Evolutionary conservation across 2,329 filamentous ascomycete species (phyloP).

Genomic region (Claviceps humidiphila): DNA sequence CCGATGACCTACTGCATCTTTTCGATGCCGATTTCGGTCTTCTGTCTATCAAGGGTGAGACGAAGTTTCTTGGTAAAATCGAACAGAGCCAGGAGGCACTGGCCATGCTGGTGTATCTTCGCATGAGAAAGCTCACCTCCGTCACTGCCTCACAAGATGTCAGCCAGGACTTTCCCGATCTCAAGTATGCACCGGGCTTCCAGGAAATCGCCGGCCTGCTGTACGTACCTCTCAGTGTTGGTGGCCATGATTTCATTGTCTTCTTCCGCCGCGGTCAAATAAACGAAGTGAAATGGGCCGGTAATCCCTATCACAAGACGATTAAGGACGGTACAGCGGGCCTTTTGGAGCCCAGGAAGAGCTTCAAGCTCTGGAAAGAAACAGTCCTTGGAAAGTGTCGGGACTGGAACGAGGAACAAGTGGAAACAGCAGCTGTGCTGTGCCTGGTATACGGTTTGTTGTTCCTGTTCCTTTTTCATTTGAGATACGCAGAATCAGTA

Average conservation of each 20-base stretch:
- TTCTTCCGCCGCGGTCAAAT: conserved; percentile 73
- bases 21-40: conserved; percentile 83
- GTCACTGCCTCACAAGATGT: conserved; percentile 72
- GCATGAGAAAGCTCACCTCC: conserved; percentile 59
- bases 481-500: not conserved
- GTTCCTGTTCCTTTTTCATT: not conserved
- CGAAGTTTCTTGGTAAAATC: conserved; percentile 66
- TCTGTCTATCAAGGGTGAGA: conserved; percentile 75
- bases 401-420: conserved; percentile 80
- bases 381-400: conserved; percentile 68
- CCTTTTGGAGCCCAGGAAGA: conserved; percentile 64
- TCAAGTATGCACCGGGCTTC: conserved; percentile 70
- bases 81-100: conserved; percentile 71
- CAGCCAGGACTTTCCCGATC: conserved; percentile 62
- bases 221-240: conserved; percentile 65
- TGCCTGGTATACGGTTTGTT: conserved; percentile 70
- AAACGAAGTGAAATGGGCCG: conserved; percentile 73
- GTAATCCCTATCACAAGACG: conserved; percentile 72
- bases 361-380: conserved; percentile 73
- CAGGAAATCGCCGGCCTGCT: conserved; percentile 64
- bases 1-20: conserved; percentile 68
- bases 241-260: conserved; percentile 74
- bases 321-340: conserved; percentile 58
- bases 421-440: conserved; percentile 77
- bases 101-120: conserved; percentile 72